These are phyloP conservation scores for Vickermania spadyakhi DNA, from an alignment of 208 protist species.

Conservation along the genomic window DNA sequence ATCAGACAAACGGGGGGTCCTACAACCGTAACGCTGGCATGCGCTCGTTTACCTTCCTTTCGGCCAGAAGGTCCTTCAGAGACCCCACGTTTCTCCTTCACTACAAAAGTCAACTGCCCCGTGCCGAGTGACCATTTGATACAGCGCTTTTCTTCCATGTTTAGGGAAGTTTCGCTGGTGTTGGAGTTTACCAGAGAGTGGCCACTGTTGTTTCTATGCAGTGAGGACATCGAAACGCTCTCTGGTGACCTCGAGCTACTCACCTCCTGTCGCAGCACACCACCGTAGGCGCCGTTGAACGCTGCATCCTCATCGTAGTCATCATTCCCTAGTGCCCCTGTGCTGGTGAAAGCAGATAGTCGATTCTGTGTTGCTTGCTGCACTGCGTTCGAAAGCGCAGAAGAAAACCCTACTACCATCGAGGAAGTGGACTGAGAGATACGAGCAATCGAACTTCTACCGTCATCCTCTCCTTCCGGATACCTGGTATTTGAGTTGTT, in stretches of 20 bases:
- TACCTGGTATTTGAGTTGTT: neutral
- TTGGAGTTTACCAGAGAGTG: neutral
- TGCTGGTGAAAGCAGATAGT: slow-evolving; percentile 16
- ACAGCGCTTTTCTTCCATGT: slow-evolving; percentile 6
- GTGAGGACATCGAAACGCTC: neutral
- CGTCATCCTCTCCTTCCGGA: neutral
- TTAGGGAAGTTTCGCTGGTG: neutral
- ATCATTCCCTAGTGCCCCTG: slow-evolving; percentile 31
- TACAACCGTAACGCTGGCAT: neutral
- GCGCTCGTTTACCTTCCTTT: neutral
- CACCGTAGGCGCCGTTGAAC: slow-evolving; percentile 38
- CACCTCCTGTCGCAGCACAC: slow-evolving; percentile 17
- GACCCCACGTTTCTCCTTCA: slow-evolving; percentile 13
- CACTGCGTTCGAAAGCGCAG: slow-evolving; percentile 24
- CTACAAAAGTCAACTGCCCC: slow-evolving; percentile 25
- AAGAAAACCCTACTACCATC: slow-evolving; percentile 35
- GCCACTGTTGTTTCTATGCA: neutral
- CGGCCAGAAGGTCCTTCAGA: neutral
- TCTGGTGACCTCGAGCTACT: slow-evolving; percentile 9
- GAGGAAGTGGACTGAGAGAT: slow-evolving; percentile 9
- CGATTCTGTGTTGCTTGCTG: slow-evolving; percentile 13
- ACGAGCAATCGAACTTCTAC: neutral
- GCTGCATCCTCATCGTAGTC: slow-evolving; percentile 35
- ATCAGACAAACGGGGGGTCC: neutral
- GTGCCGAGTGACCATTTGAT: slow-evolving; percentile 24